Conservation (phyloP, 148 eudicot species). For the Gaultheria prostrata region DNA sequence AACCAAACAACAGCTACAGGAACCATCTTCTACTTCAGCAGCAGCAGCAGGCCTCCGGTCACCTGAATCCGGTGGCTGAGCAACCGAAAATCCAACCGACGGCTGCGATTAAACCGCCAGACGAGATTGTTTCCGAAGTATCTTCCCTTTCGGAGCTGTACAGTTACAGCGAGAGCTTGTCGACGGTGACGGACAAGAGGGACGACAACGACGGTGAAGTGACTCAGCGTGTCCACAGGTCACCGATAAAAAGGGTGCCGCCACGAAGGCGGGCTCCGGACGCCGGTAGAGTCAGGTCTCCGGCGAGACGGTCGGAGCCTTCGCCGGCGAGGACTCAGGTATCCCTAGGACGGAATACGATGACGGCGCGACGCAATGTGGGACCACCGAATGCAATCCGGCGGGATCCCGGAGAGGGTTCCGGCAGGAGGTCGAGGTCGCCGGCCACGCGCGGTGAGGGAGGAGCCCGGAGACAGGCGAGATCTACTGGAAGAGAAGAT, state of each 20-base stretch:
- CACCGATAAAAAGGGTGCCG: constrained; percentile 18
- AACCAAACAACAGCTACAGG: neutral
- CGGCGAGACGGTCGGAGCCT: constrained; percentile 17
- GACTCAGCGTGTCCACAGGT: constrained; percentile 24
- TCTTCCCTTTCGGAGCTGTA: constrained; percentile 31
- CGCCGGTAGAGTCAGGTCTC: constrained; percentile 17
- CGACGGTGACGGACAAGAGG: constrained; percentile 22
- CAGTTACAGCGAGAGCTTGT: constrained; percentile 33
- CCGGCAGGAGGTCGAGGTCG: constrained; percentile 4
- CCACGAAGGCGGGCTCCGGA: constrained; percentile 1
- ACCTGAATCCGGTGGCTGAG: neutral
- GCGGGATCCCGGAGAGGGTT: constrained; percentile 1
- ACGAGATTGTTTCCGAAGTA: constrained; percentile 21
- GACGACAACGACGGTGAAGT: constrained; percentile 22
- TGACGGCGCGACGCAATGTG: constrained; percentile 22
- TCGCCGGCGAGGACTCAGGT: constrained; percentile 15
- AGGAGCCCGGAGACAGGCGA: neutral
- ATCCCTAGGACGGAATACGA: constrained; percentile 11
- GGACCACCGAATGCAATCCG: constrained; percentile 12
- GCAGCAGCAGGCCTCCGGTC: neutral
- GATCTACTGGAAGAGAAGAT: neutral
- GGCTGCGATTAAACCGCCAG: constrained; percentile 11
- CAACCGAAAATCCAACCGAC: neutral
- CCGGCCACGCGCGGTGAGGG: neutral
- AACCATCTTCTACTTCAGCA: neutral